Conservation (phyloP, 2,329 filamentous ascomycete genomes). For the Cryphonectria nitschkei region DNA sequence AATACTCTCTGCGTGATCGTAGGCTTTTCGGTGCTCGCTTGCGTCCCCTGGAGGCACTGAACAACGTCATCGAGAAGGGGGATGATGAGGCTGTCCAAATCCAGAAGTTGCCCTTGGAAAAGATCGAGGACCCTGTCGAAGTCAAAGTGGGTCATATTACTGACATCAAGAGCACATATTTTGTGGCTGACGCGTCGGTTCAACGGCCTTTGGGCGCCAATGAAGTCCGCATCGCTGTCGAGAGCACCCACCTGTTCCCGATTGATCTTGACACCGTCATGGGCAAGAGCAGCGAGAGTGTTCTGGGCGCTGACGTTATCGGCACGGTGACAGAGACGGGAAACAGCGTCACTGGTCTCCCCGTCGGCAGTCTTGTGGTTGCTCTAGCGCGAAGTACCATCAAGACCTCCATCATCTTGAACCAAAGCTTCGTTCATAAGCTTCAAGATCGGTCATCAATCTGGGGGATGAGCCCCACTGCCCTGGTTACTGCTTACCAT, state of each 20-base stretch:
- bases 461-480: conserved; percentile 40
- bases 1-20: conserved; percentile 47
- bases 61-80: conserved; percentile 47
- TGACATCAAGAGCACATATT: conserved; percentile 29
- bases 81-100: conserved; percentile 11
- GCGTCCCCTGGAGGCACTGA: conserved; percentile 44
- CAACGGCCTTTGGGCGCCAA: conserved; percentile 33
- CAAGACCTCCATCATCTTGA: conserved; percentile 39
- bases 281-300: conserved; percentile 38
- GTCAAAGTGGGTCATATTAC: conserved; percentile 29
- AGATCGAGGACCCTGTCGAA: conserved; percentile 22
- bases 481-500: conserved; percentile 48
- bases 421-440: conserved; percentile 41
- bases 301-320: conserved; percentile 46
- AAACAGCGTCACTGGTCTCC: conserved; percentile 37
- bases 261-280: conserved; percentile 43
- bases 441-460: conserved; percentile 32
- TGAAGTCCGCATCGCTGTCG: conserved; percentile 47
- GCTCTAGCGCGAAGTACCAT: conserved; percentile 45
- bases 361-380: conserved; percentile 46
- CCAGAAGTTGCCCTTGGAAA: conserved; percentile 5
- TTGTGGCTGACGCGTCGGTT: conserved; percentile 27
- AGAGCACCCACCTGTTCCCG: conserved; percentile 40
- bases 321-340: conserved; percentile 45
- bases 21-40: conserved; percentile 51